Evolutionary conservation across 2,329 filamentous ascomycete species (phyloP), one percentile per base, ranked within the genome.

Genomic region (Clonostachys byssicola): DNA sequence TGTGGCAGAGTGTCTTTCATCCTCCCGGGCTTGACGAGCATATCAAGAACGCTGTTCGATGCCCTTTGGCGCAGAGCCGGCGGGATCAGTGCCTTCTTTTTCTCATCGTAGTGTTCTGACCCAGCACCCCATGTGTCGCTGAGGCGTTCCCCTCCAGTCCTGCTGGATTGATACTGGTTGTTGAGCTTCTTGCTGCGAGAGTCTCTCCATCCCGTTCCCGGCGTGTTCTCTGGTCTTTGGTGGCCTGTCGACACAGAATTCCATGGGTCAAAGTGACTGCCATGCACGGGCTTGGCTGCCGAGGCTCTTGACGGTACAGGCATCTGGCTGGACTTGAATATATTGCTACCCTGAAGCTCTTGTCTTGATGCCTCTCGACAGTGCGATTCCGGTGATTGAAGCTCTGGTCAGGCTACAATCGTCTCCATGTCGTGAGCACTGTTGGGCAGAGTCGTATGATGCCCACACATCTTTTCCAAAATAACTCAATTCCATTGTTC

Each of bases 171-270:
- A 62, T 89, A 89, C 63, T 95, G 90, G 57, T 75, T 73, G 42
- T 77, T 74, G 38, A 95, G 73, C 67, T 92, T 94, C 46, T 74
- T 65, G 41, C 75, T 79, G 40, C 89, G 80, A 13, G 82, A 86
- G 44, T 83, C 74, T 20, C 88, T 83, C 89, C 90, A 95, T 60
- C 80, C 53, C 20, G 78, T 77, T 3, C 80, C 78, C 2, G 86
- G 74, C 5, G 72, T 68, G 49, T 81, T 84, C 50, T 92, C 87
- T 40, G 88, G 81, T 39, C 83, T 78, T 66, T 95, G 91, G 62
- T 96, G 89, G 42, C 89, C 89, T 1, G 86, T 85, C 6, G 85
- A 83, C 12, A 83, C 81, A 13, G 83, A 85, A 66, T 90, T 90
- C 83, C 83, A 88, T 6, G 81, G 74, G 63, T 88, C 85, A 57